phyloP scores from a whole-genome alignment of 73 alveolate genomes.

The Stentor roeselii region DNA sequence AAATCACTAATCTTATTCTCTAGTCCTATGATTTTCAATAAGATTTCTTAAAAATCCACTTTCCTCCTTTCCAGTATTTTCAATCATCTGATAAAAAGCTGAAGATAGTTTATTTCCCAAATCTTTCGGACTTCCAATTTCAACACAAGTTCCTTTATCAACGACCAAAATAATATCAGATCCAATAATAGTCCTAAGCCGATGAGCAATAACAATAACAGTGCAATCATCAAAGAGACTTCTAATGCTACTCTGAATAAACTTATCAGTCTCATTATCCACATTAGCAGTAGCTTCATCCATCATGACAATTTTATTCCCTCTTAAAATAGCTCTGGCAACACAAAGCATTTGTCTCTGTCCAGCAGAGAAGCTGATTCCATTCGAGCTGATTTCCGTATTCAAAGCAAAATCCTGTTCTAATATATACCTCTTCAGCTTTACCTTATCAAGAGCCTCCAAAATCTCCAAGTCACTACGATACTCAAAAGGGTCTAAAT shows the following conservation, averaged over 20 bases:
- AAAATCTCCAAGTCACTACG: conserved; percentile 52
- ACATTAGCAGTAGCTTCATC: conserved; percentile 84
- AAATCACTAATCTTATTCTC: too few relatives aligned
- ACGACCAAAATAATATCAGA: conserved; percentile 66
- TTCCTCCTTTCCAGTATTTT: not conserved
- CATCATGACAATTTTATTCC: conserved; percentile 54
- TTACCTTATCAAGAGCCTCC: conserved; percentile 64
- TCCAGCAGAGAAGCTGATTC: conserved; percentile 88
- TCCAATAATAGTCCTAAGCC: conserved; percentile 63
- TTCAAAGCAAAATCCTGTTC: conserved; percentile 66
- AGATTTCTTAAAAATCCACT: too few relatives aligned
- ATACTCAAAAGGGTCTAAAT: conserved; percentile 57
- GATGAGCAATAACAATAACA: conserved; percentile 74
- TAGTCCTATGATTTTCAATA: not conserved
- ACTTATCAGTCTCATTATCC: conserved; percentile 70
- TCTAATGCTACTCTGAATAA: conserved; percentile 55
- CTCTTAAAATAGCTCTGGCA: conserved; percentile 73
- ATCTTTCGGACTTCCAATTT: not conserved
- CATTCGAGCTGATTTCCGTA: conserved; percentile 53
- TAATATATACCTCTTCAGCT: conserved; percentile 51
- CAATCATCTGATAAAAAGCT: not conserved
- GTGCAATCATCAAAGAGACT: conserved; percentile 56
- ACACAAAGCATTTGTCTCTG: conserved; percentile 89
- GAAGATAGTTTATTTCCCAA: not conserved
- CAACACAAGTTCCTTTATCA: conserved; percentile 48